Percentiles rank a stretch among this genome's conserved stretches.
These are phyloP conservation scores for Penicillium oxalicum DNA, from an alignment of 2,329 filamentous ascomycete species.

Conservation along the genomic window DNA sequence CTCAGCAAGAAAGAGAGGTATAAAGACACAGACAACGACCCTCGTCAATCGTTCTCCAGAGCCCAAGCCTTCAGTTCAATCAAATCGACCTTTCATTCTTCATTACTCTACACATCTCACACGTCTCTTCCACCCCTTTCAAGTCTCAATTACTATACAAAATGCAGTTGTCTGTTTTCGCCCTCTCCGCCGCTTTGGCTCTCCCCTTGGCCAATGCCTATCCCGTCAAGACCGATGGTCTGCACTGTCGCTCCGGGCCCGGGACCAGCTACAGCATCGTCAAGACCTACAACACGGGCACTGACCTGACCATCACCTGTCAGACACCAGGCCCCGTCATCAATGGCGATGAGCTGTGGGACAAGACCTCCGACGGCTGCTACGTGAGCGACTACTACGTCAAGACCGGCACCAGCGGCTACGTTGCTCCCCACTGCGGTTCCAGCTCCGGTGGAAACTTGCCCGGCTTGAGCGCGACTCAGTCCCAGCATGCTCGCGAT, in stretches of 20 bases:
- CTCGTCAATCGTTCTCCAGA: not conserved
- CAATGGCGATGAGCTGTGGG: conserved; percentile 19
- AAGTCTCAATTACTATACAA: not conserved
- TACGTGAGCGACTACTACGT: conserved; percentile 25
- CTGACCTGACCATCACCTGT: conserved; percentile 11
- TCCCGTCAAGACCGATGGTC: not conserved
- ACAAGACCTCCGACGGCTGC: conserved; percentile 22
- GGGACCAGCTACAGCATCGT: conserved; percentile 13
- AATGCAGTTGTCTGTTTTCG: not conserved
- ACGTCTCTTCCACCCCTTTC: not conserved
- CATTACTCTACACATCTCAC: not conserved
- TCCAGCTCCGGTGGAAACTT: conserved; percentile 6
- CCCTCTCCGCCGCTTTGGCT: not conserved
- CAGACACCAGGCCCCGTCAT: conserved; percentile 14
- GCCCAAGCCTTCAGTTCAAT: not conserved
- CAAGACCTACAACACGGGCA: conserved; percentile 10
- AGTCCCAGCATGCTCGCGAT: conserved; percentile 15
- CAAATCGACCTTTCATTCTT: not conserved
- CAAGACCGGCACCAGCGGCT: conserved; percentile 16
- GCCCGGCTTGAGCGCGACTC: conserved; percentile 14
- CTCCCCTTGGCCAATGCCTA: not conserved
- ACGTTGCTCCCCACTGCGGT: conserved; percentile 12
- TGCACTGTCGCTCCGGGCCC: conserved; percentile 10
- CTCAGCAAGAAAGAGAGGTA: too few species aligned
- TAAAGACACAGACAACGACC: too few species aligned